phyloP scores from a whole-genome alignment of 768 basidiomycete species.

The Cystobasidium onofrii region DNA sequence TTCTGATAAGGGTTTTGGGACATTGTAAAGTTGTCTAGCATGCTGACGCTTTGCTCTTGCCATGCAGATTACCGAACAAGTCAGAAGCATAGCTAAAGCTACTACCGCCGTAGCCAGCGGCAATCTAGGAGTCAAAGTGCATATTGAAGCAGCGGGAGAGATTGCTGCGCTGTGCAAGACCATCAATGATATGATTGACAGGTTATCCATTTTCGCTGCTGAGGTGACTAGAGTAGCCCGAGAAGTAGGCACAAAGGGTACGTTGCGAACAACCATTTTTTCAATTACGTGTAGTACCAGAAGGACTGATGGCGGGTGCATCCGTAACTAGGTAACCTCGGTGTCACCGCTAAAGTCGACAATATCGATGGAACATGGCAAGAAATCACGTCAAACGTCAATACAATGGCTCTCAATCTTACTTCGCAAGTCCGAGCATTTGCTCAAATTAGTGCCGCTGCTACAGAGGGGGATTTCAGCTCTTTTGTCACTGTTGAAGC shows the following conservation, averaged over 20 bases:
- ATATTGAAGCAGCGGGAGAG: constrained; percentile 85
- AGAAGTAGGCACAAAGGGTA: constrained; percentile 92
- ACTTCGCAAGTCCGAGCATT: constrained; percentile 99
- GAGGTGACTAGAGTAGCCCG: constrained; percentile 91
- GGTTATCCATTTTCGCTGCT: constrained; percentile 55
- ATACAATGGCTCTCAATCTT: constrained; percentile 92
- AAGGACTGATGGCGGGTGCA: too few relatives aligned
- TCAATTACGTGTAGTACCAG: too few relatives aligned
- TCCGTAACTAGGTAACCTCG: constrained; percentile 60
- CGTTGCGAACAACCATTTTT: too few relatives aligned
- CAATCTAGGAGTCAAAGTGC: constrained; percentile 86
- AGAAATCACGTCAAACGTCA: constrained; percentile 91
- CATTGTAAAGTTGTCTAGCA: not conserved
- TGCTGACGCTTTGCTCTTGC: not conserved
- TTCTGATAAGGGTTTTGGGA: too few relatives aligned
- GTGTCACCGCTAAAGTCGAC: constrained; percentile 93
- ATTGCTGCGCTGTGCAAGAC: constrained; percentile 93
- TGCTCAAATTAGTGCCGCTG: constrained; percentile 95
- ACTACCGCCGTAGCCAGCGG: constrained; percentile 85
- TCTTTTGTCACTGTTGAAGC: constrained; percentile 99
- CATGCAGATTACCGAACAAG: constrained; percentile 46
- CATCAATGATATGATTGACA: constrained; percentile 81
- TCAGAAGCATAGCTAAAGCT: constrained; percentile 46
- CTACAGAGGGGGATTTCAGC: constrained; percentile 97
- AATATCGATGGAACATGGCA: constrained; percentile 98